Base-by-base conservation (phyloP, 768 basidiomycete species). In the Dioszegia aurantiaca region DNA sequence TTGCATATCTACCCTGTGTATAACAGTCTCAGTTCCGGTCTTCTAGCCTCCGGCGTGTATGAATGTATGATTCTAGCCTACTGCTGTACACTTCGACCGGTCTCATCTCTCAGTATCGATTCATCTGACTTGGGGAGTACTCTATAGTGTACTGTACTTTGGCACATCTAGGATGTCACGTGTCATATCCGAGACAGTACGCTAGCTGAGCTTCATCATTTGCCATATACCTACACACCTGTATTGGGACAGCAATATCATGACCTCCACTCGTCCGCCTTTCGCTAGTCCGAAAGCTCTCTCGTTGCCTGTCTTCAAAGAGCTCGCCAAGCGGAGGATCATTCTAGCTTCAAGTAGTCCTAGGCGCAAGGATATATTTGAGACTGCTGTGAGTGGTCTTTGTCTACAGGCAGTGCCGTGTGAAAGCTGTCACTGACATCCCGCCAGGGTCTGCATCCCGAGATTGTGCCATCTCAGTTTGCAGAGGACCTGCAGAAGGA, bases 321-420 rank as follows among this genome's bases (percentile, higher is more conserved):
- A 86, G 72, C 82, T 95, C 1, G 72, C 80, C 37, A 85, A 83
- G 21, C 92, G 90, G 72, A 82, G 88, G 2, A 82, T 97, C 45
- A 78, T 95, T 2, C 81, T 97, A 1, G 92, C 92, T 0, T 94
- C 91, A 4, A 85, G 84, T 56, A 92, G 89, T 65, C 89, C 90
- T 1, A 82, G 92, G 64, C 81, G 92, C 68, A 85, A 83, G 69
- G 90, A 91, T 55, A 90, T 94, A 59, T 82, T 97, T 21, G 81
- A 80, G 54, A 86, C 82, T 5, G 83, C 87, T 67, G 90, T 92
- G 75, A 71, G 87, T 51, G 41, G 36, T 26, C 37, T 23, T 8
- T 5, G 9, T 21, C 6, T 17, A 42, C 40, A 8, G 14, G 9
- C 4, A 41, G 10, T 28, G 11, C 39, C 6, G 9, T 21, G 44